Evolutionary conservation across 768 basidiomycete species (phyloP).

Genomic region (Boletus tylopilopsis): DNA sequence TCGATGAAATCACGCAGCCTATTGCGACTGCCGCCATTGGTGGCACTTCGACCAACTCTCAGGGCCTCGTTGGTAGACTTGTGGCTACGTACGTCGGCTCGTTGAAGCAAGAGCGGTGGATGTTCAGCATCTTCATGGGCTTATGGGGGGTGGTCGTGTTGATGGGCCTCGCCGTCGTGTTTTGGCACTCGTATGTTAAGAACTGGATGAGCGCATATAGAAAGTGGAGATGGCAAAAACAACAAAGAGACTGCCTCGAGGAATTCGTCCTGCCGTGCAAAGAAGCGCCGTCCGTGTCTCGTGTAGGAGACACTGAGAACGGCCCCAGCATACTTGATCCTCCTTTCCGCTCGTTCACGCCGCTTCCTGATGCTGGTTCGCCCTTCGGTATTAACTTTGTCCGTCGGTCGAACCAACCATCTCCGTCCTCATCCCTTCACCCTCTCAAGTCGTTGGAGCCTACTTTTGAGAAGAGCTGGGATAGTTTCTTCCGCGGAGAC

Average conservation of each 20-base stretch:
- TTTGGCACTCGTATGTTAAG: slow-evolving; percentile 68
- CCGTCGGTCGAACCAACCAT: slow-evolving; percentile 33
- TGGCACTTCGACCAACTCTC: slow-evolving; percentile 43
- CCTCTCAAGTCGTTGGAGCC: slow-evolving; percentile 28
- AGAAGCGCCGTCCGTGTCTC: slow-evolving; percentile 14
- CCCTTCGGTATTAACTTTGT: slow-evolving; percentile 34
- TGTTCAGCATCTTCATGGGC: slow-evolving; percentile 79
- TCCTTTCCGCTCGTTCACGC: slow-evolving; percentile 47
- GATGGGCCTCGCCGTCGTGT: slow-evolving; percentile 66
- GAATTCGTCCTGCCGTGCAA: slow-evolving; percentile 33
- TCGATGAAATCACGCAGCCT: slow-evolving; percentile 74
- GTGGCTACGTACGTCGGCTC: slow-evolving; percentile 68
- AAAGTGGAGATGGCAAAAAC: slow-evolving; percentile 47
- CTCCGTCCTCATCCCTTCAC: slow-evolving; percentile 20
- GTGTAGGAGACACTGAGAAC: slow-evolving; percentile 24
- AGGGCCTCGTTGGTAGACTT: slow-evolving; percentile 68
- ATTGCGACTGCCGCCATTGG: slow-evolving; percentile 83
- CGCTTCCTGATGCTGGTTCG: slow-evolving; percentile 39
- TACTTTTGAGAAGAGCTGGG: slow-evolving; percentile 40
- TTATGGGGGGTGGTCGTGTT: slow-evolving; percentile 83
- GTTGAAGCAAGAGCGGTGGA: slow-evolving; percentile 76
- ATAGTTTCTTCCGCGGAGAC: slow-evolving; percentile 40
- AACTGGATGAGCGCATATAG: slow-evolving; percentile 43
- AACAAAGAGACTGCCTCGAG: slow-evolving; percentile 49
- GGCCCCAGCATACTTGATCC: slow-evolving; percentile 16